Evolutionary conservation across 2,329 filamentous ascomycete genomes (phyloP).

Genomic region (Mariannaea elegans): DNA sequence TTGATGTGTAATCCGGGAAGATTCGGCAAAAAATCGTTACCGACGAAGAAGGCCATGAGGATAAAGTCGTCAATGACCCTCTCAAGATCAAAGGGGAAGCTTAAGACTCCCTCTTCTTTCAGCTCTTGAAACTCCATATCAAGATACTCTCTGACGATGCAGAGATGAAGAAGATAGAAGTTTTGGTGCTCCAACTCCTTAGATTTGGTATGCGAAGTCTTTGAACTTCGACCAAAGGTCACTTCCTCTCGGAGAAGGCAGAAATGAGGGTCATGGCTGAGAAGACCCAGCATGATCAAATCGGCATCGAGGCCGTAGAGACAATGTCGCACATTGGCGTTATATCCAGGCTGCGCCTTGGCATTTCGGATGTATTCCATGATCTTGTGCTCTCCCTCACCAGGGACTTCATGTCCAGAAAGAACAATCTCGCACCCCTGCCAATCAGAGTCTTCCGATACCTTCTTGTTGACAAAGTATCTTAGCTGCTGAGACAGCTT

Average conservation of each 20-base stretch:
- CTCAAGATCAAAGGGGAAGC: conserved; percentile 91
- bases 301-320: conserved; percentile 97
- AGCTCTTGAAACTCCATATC: conserved; percentile 97
- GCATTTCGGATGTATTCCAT: conserved; percentile 99
- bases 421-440: conserved; percentile 95
- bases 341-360: conserved; percentile 92
- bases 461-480: conserved; percentile 99
- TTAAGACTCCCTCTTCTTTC: conserved; percentile 74
- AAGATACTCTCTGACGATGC: conserved; percentile 95
- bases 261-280: conserved; percentile 98
- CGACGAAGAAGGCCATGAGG: conserved; percentile 98
- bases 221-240: conserved; percentile 89
- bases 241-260: conserved; percentile 97
- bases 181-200: conserved; percentile 99
- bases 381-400: conserved; percentile 99
- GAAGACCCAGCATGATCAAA: conserved; percentile 95
- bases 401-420: conserved; percentile 96
- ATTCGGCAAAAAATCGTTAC: conserved; percentile 98
- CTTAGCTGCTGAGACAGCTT: conserved; percentile 93
- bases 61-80: conserved; percentile 99
- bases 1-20: conserved; percentile 97
- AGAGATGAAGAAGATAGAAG: conserved; percentile 96
- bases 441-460: conserved; percentile 97
- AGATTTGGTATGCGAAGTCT: conserved; percentile 85
- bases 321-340: conserved; percentile 94